These are phyloP conservation scores for Chrysanthemum makinoi DNA, from an alignment of 129 eudicot genomes.

Conservation along the genomic window DNA sequence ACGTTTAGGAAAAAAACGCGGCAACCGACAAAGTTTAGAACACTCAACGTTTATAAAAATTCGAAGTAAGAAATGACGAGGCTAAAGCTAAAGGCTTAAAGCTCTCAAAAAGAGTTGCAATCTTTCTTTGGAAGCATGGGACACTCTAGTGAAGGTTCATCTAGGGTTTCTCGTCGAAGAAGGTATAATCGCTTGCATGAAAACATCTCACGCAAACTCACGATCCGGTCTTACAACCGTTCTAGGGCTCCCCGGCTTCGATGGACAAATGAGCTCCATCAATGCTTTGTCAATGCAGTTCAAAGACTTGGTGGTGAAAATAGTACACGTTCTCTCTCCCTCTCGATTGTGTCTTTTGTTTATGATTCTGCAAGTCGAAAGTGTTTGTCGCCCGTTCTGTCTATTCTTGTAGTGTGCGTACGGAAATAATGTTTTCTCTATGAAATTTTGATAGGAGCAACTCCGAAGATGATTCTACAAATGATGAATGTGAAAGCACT, in stretches of 20 bases:
- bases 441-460: constrained; percentile 37
- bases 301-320: constrained; percentile 64
- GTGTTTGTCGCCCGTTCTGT: too few relatives aligned
- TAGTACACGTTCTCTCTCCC: constrained; percentile 26
- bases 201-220: constrained; percentile 14
- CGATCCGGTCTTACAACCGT: constrained; percentile 51
- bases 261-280: constrained; percentile 66
- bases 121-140: constrained; percentile 19
- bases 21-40: too few relatives aligned
- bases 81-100: constrained; percentile 15
- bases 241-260: constrained; percentile 51
- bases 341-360: neutral
- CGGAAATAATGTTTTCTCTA: neutral
- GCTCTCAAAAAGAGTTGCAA: constrained; percentile 16
- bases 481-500: constrained; percentile 60
- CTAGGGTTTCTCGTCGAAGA: constrained; percentile 2
- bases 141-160: neutral
- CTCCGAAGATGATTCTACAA: constrained; percentile 68
- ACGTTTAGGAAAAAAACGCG: neutral
- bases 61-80: constrained; percentile 11
- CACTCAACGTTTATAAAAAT: neutral
- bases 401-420: too few relatives aligned
- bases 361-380: too few relatives aligned
- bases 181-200: constrained; percentile 12
- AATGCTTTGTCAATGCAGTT: constrained; percentile 54